Percentiles rank a stretch among this genome's conserved stretches.
These are phyloP conservation scores for Chytridium lagenaria DNA, from an alignment of 371 early-diverging fungal species.

Conservation along the genomic window DNA sequence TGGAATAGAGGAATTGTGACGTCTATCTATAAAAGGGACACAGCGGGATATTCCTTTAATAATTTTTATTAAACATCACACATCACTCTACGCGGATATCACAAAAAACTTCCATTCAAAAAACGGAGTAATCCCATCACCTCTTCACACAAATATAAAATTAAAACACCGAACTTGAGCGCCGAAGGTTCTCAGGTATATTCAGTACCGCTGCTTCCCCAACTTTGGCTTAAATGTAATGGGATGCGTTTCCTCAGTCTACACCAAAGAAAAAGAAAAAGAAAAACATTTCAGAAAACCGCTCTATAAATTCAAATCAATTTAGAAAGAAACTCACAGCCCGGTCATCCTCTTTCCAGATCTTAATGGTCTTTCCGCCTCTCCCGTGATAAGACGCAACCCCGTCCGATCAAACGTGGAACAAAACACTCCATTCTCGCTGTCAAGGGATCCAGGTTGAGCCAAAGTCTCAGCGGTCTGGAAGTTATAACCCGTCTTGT, in stretches of 20 bases:
- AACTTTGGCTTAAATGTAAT: slow-evolving; percentile 65
- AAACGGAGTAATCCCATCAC: not conserved
- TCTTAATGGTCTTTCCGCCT: slow-evolving; percentile 99
- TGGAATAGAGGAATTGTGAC: no score
- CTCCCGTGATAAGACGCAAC: slow-evolving; percentile 93
- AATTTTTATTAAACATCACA: no score
- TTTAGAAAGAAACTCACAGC: slow-evolving; percentile 60
- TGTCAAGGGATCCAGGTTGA: slow-evolving; percentile 96
- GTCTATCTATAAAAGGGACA: no score
- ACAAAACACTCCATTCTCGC: slow-evolving; percentile 94
- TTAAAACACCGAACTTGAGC: no score
- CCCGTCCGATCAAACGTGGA: slow-evolving; percentile 95
- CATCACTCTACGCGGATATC: not conserved
- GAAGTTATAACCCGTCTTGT: slow-evolving; percentile 94
- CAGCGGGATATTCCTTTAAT: no score
- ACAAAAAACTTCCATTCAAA: not conserved
- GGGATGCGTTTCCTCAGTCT: slow-evolving; percentile 75
- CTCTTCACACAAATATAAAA: not conserved
- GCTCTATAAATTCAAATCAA: not conserved
- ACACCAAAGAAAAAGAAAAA: slow-evolving; percentile 14
- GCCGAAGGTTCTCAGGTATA: not conserved
- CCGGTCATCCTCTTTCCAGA: slow-evolving; percentile 82
- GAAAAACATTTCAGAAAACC: not conserved
- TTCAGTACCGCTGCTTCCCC: slow-evolving; percentile 9
- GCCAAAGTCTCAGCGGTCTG: slow-evolving; percentile 83